phyloP scores from a whole-genome alignment of 2,329 filamentous ascomycete species.

The Diaporthe humulicola region DNA sequence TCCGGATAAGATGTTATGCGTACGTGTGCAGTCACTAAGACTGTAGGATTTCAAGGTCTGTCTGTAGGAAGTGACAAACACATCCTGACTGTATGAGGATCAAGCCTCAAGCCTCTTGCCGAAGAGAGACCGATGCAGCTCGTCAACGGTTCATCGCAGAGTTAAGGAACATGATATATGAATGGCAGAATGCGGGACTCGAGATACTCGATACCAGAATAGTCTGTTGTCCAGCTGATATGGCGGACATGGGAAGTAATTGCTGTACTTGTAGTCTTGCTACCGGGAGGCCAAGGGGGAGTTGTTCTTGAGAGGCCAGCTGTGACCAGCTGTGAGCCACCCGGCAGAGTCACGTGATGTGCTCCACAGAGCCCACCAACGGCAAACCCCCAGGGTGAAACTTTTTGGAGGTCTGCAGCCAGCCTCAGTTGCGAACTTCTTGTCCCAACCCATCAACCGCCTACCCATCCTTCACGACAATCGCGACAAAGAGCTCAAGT shows the following conservation, averaged over 20 bases:
- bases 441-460: constrained; percentile 31
- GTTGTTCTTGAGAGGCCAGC: neutral
- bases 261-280: neutral
- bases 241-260: neutral
- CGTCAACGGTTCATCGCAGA: neutral
- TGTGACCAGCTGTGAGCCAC: neutral
- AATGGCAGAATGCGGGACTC: neutral
- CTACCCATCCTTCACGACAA: constrained; percentile 37
- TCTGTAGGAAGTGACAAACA: neutral
- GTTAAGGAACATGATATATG: neutral
- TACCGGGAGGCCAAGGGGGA: no score
- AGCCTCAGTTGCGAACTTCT: neutral
- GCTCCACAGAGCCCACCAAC: constrained; percentile 36
- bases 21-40: neutral
- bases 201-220: neutral
- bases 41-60: no score
- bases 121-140: neutral
- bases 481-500: constrained; percentile 36
- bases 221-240: no score
- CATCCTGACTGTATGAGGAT: neutral
- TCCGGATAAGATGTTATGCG: neutral
- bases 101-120: no score
- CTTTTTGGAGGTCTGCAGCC: constrained; percentile 16
- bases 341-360: constrained; percentile 25
- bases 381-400: constrained; percentile 33